Base-by-base conservation (phyloP, 2,329 filamentous ascomycete genomes). In the Fusarium sp. region DNA sequence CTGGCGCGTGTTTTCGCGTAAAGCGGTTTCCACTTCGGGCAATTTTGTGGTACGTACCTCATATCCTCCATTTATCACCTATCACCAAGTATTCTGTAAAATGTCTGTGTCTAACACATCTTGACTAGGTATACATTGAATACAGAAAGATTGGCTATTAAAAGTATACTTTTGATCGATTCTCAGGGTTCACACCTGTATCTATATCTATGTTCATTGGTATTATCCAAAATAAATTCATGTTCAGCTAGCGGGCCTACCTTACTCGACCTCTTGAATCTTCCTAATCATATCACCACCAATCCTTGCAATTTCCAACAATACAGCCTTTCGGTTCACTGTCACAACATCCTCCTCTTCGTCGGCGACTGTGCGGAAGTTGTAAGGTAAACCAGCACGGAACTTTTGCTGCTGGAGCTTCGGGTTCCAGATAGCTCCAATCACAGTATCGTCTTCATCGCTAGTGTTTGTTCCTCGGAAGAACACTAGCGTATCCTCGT, bases 401-500 rank as follows among this genome's bases (percentile, higher is more conserved):
- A 93, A 94, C 14, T 81, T 80, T 65, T 92, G 85, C 54, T 73
- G 76, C 66, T 82, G 82, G 61, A 87, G 70, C 65, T 82, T 82
- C 3, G 86, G 85, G 55, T 85, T 87, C 87, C 87, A 90, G 68
- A 89, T 82, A 19, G 82, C 86, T 3, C 84, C 84, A 15, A 91
- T 83, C 9, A 87, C 76, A 20, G 74, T 75, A 57, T 87, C 83
- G 23, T 83, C 82, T 2, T 83, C 77, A 4, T 66, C 69, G 14
- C 51, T 82, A 5, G 82, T 67, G 6, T 81, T 83, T 32, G 49
- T 62, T 19, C 93, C 90, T 67, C 89, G 86, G 82, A 98, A 97
- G 78, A 97, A 93, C 3, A 97, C 81, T 33, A 97, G 81, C 4
- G 88, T 86, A 35, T 89, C 85, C 5, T 85, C 85, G 75, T 94